Evolutionary conservation across 2,329 filamentous ascomycete genomes (phyloP).

Genomic region (Penicillium hesseltinei): DNA sequence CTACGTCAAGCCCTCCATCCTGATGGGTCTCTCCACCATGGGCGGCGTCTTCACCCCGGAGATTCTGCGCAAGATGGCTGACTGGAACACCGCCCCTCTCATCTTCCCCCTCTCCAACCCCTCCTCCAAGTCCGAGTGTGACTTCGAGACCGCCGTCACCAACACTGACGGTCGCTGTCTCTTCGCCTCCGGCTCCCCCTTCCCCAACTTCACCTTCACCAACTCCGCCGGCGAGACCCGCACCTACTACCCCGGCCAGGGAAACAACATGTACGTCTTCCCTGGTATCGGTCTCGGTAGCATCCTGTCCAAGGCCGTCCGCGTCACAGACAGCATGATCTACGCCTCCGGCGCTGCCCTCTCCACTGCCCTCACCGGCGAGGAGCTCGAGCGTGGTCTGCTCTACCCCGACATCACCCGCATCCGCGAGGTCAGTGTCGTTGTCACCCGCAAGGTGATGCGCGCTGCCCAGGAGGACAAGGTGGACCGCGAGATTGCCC

Average conservation of each 20-base stretch:
- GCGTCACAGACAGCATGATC: constrained; percentile 92
- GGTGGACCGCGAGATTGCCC: constrained; percentile 54
- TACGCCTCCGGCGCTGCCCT: constrained; percentile 87
- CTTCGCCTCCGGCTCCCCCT: constrained; percentile 94
- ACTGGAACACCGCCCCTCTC: constrained; percentile 74
- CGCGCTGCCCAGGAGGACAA: constrained; percentile 81
- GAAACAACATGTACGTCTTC: constrained; percentile 87
- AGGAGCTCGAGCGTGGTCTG: constrained; percentile 78
- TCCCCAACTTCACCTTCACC: constrained; percentile 69
- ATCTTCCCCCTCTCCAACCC: constrained; percentile 98
- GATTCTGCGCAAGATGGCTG: constrained; percentile 65
- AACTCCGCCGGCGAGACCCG: constrained; percentile 56
- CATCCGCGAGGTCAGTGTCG: constrained; percentile 83
- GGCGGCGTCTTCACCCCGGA: constrained; percentile 91
- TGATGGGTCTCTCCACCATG: constrained; percentile 92
- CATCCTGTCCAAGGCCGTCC: constrained; percentile 83
- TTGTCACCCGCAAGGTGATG: constrained; percentile 89
- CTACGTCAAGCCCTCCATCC: constrained; percentile 89
- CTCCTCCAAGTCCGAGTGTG: constrained; percentile 94
- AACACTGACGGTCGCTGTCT: constrained; percentile 89
- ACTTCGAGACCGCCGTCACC: constrained; percentile 86
- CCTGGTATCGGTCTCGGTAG: constrained; percentile 91
- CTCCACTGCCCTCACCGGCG: constrained; percentile 70
- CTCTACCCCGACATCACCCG: constrained; percentile 90
- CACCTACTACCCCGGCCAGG: constrained; percentile 76